Conservation (phyloP, 139 green algal genomes). For the Tetradesmus obliquus region DNA sequence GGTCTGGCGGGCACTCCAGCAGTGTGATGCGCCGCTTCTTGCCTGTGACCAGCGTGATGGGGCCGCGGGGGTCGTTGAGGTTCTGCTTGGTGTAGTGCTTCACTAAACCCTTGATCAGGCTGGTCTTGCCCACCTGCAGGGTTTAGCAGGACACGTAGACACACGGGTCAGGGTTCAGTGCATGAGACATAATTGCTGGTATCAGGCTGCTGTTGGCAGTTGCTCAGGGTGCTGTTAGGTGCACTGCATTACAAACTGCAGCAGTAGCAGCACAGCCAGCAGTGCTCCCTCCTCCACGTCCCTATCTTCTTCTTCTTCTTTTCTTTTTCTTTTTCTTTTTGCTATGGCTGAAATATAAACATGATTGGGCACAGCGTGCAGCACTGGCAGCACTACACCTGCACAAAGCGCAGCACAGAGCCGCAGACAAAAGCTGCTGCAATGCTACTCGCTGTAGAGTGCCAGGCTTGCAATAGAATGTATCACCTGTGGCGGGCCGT, state of each 20-base stretch:
- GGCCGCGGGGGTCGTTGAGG: slow-evolving; percentile 88
- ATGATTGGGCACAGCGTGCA: no score
- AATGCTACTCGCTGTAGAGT: no score
- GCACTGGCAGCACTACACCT: no score
- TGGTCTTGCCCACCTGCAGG: slow-evolving; percentile 90
- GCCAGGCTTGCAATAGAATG: no score
- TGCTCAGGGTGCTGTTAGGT: background rate
- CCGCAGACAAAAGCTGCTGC: no score
- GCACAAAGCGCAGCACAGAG: no score
- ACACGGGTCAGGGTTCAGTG: background rate
- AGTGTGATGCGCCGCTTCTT: slow-evolving; percentile 96
- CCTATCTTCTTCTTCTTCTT: no score
- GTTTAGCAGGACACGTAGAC: background rate
- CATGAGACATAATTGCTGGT: background rate
- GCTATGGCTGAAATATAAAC: no score
- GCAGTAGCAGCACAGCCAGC: background rate
- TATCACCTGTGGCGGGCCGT: slow-evolving; percentile 85
- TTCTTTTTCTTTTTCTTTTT: no score
- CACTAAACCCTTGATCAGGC: slow-evolving; percentile 92
- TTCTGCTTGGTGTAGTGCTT: slow-evolving; percentile 98
- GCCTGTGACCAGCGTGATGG: slow-evolving; percentile 94
- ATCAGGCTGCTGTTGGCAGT: background rate
- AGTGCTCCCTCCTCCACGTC: background rate
- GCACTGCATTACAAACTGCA: background rate
- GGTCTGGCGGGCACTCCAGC: slow-evolving; percentile 92